These are phyloP conservation scores for Biancaea sappan DNA, from an alignment of 306 rosid species.

Conservation along the genomic window DNA sequence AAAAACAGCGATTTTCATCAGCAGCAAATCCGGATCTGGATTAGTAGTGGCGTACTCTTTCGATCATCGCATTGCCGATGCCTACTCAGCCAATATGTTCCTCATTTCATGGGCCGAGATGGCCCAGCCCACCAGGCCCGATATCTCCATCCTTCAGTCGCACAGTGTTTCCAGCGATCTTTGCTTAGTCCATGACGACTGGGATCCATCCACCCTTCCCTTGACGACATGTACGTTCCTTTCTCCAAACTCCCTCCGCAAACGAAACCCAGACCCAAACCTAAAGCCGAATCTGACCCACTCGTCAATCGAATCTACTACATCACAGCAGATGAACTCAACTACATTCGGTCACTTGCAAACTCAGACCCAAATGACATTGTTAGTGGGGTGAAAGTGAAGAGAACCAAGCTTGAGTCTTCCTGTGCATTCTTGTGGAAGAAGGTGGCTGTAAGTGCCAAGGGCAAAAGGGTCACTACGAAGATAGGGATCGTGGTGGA, in stretches of 20 bases:
- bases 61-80: conserved; percentile 79
- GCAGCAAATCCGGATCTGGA: no score
- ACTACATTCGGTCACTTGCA: conserved; percentile 46
- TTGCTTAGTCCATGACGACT: conserved; percentile 42
- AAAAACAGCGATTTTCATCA: no score
- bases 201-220: conserved; percentile 37
- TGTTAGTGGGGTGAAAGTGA: background rate
- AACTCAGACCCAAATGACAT: conserved; percentile 4
- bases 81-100: conserved; percentile 74
- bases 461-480: conserved; percentile 15
- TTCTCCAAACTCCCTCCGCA: conserved; percentile 38
- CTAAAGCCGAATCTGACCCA: background rate
- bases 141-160: background rate
- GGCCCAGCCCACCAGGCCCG: conserved; percentile 40
- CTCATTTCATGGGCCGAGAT: conserved; percentile 67
- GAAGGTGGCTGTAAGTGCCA: background rate
- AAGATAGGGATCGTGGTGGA: conserved; percentile 78
- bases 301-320: conserved; percentile 63
- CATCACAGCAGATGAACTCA: conserved; percentile 38
- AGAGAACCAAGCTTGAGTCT: conserved; percentile 51
- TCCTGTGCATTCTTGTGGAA: conserved; percentile 28
- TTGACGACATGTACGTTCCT: conserved; percentile 54
- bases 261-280: background rate
- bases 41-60: conserved; percentile 68
- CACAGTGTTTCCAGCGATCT: conserved; percentile 41